A percentile compares a stretch with the other conserved stretches of the same genome.
Conservation (phyloP, 2,329 filamentous ascomycete species). For the Sporothrix pallida region DNA sequence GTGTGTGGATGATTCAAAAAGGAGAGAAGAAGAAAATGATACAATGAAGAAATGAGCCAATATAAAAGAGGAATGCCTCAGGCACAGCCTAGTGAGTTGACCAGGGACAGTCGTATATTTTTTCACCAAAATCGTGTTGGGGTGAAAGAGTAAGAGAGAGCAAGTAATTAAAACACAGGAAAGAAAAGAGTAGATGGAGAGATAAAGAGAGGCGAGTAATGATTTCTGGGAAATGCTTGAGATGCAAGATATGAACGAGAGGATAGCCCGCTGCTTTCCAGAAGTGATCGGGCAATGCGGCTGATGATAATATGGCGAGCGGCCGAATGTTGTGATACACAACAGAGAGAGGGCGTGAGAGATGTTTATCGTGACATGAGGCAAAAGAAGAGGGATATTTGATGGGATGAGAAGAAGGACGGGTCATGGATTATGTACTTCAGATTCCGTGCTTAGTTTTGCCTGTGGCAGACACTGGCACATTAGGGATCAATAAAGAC, state of each 20-base stretch:
- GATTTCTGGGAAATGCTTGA: background rate
- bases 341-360: background rate
- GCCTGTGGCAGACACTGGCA: too few species aligned
- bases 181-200: background rate
- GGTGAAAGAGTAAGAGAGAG: too few species aligned
- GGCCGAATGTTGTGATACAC: background rate
- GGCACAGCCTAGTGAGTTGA: too few species aligned
- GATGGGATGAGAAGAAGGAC: background rate
- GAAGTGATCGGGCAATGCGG: conserved; percentile 21
- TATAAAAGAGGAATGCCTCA: too few species aligned
- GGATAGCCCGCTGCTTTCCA: conserved; percentile 32
- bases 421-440: conserved; percentile 21
- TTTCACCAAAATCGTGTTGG: too few species aligned
- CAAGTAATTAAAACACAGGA: background rate
- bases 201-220: background rate
- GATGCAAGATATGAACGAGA: conserved; percentile 26
- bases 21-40: too few species aligned
- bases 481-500: too few species aligned
- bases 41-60: too few species aligned
- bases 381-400: background rate
- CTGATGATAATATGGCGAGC: background rate
- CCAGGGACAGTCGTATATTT: too few species aligned
- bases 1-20: too few species aligned
- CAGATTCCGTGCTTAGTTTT: too few species aligned
- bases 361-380: background rate